Evolutionary conservation across 148 eudicot species (phyloP).

Genomic region (Arctostaphylos glauca): DNA sequence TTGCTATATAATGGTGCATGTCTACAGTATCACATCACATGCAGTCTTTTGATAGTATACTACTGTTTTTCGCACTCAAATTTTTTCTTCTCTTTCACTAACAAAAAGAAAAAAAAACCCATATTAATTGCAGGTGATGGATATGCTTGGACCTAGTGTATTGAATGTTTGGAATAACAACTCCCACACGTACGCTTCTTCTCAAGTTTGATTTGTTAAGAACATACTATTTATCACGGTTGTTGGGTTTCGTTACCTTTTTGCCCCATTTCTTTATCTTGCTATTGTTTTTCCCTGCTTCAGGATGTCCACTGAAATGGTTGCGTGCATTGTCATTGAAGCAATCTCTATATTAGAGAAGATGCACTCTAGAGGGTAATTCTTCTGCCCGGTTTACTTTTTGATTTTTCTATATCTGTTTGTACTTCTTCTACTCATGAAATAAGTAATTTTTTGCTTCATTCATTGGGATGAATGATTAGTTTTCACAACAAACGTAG

Average conservation of each 20-base stretch:
- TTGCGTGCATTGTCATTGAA: constrained; percentile 93
- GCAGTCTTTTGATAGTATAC: neutral
- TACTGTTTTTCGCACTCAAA: neutral
- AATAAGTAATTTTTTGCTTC: neutral
- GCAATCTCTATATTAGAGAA: constrained; percentile 89
- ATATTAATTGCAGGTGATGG: constrained; percentile 74
- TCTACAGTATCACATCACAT: constrained; percentile 13
- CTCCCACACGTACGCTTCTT: constrained; percentile 61
- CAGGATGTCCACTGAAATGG: constrained; percentile 96
- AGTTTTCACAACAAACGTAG: neutral
- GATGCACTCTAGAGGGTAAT: constrained; percentile 87
- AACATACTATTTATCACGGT: neutral
- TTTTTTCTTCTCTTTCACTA: neutral
- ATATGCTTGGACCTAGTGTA: constrained; percentile 93
- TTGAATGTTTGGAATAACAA: constrained; percentile 97
- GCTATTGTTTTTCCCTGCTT: constrained; percentile 1
- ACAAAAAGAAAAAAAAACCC: neutral
- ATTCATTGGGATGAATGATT: neutral
- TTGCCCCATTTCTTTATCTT: neutral
- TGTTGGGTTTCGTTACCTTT: neutral
- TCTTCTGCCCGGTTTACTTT: neutral
- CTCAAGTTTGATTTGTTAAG: neutral
- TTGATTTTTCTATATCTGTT: neutral
- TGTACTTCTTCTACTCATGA: neutral
- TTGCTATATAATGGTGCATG: constrained; percentile 75